Percentiles rank a stretch among this genome's conserved stretches.
Evolutionary conservation across 2,329 filamentous ascomycete genomes (phyloP).

Genomic region (Aspergillus aculeatinus): DNA sequence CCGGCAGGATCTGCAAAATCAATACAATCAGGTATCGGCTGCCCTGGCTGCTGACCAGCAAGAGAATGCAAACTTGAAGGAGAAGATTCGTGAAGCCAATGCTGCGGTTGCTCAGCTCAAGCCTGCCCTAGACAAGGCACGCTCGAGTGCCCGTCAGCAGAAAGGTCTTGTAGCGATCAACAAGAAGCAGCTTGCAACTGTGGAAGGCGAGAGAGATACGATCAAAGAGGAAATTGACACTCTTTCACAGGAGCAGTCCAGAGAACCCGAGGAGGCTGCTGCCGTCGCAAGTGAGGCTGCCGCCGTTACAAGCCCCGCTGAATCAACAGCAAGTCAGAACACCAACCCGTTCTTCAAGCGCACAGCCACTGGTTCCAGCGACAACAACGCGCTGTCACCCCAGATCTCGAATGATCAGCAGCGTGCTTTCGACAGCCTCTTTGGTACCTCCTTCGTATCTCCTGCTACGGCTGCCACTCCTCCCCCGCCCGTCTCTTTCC

Average conservation of each 20-base stretch:
- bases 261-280: constrained; percentile 55
- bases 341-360: constrained; percentile 95
- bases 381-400: constrained; percentile 50
- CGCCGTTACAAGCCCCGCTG: constrained; percentile 66
- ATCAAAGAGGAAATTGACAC: constrained; percentile 74
- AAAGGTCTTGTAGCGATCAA: constrained; percentile 97
- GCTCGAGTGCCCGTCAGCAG: constrained; percentile 87
- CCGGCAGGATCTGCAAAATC: constrained; percentile 75
- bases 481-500: constrained; percentile 61
- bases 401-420: constrained; percentile 51
- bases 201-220: constrained; percentile 84
- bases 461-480: constrained; percentile 41
- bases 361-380: constrained; percentile 48
- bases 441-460: constrained; percentile 66
- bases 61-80: constrained; percentile 82
- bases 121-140: constrained; percentile 89
- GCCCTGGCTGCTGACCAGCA: constrained; percentile 82
- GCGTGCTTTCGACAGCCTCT: constrained; percentile 80
- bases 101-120: constrained; percentile 79
- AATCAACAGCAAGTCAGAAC: constrained; percentile 62
- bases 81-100: constrained; percentile 81
- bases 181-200: constrained; percentile 92
- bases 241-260: constrained; percentile 59
- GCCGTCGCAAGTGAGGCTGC: constrained; percentile 39
- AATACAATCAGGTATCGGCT: constrained; percentile 73